Evolutionary conservation across 2,329 filamentous ascomycete species (phyloP), one percentile per base, ranked within the genome.

Genomic region (Colletotrichum aenigma): DNA sequence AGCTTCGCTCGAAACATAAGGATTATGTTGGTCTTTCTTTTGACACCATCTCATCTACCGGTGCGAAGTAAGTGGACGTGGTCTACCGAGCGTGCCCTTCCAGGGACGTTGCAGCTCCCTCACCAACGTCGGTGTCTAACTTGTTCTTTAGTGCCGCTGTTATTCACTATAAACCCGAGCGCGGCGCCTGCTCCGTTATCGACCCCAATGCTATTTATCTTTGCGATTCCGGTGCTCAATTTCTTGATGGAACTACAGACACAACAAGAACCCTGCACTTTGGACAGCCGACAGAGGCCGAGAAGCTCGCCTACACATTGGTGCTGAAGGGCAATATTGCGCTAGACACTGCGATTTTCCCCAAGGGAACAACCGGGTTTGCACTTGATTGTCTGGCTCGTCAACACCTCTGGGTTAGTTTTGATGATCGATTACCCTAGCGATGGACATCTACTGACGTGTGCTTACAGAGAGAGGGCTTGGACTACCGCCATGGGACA

Each of bases 191-290:
- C 85, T 91, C 96, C 10, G 87, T 91, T 32, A 95, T 99, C 79
- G 95, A 99, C 79, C 95, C 95, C 0, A 92, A 92, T 8, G 93
- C 93, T 16, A 92, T 99, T 74, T 99, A 99, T 81, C 91, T 99
- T 4, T 99, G 97, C 83, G 97, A 99, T 84, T 98, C 97, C 26
- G 97, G 97, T 26, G 97, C 95, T n/a, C 97, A 99, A 84, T 99
- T 96, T 81, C 89, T 94, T 4, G 97, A 99, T 83, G 97, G 97
- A 71, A 99, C 97, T 1, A 99, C 97, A 0, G 97, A 99, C 82
- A 98, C 95, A 1, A 99, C 97, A 7, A 91, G 97, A 56, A 99
- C 97, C 1, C 88, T 98, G 52, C 97, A 99, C 82, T 98, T 98
- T 82, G 95, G 95, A 62, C 90, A 92, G 30, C 97, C 97, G 1